Conservation (phyloP, 202 grass and related monocot genomes). For the Brachypodium distachyon region DNA sequence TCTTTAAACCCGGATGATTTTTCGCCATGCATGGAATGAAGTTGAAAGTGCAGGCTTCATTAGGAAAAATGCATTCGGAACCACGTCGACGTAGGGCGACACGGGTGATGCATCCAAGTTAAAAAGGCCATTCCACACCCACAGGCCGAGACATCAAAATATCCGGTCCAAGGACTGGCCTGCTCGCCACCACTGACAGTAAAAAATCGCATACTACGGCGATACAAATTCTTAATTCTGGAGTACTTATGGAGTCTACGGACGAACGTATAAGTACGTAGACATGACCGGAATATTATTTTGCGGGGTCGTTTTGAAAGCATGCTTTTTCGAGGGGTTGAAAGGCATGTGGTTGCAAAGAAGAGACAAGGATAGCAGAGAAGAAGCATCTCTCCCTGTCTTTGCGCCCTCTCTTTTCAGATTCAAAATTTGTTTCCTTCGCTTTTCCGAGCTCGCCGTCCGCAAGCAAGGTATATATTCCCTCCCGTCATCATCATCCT, state of each 20-base stretch:
- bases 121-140: too few relatives aligned
- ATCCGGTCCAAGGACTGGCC: too few relatives aligned
- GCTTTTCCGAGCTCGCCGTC: slow-evolving; percentile 28
- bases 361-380: slow-evolving; percentile 40
- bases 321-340: slow-evolving; percentile 23
- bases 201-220: background rate
- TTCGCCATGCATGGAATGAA: too few relatives aligned
- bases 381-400: slow-evolving; percentile 44
- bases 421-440: slow-evolving; percentile 35
- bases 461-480: slow-evolving; percentile 57
- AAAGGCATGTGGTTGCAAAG: slow-evolving; percentile 46
- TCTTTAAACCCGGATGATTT: too few relatives aligned
- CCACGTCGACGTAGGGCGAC: too few relatives aligned
- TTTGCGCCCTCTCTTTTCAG: slow-evolving; percentile 18
- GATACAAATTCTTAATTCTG: background rate
- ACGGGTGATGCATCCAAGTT: too few relatives aligned
- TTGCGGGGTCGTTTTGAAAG: slow-evolving; percentile 14
- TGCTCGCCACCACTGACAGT: too few relatives aligned
- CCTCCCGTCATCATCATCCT: background rate
- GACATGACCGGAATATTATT: background rate
- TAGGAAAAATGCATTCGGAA: too few relatives aligned
- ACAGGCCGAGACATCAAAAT: too few relatives aligned
- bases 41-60: too few relatives aligned
- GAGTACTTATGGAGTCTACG: too few relatives aligned
- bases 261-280: background rate